A percentile compares a stretch with the other conserved stretches of the same genome.
Conservation (phyloP, 2,329 filamentous ascomycete genomes). For the Monosporascus sp. region DNA sequence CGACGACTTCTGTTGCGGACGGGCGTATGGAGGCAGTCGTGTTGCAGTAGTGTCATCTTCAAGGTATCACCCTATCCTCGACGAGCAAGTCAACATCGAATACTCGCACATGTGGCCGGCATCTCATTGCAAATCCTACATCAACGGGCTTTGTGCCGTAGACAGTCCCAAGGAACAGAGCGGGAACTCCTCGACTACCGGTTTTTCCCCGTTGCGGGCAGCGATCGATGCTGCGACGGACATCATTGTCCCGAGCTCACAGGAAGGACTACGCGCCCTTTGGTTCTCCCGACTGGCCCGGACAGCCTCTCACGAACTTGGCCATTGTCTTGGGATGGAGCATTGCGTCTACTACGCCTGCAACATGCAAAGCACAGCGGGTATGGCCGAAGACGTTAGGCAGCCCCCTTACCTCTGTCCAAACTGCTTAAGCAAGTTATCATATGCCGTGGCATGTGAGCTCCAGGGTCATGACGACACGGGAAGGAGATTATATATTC, state of each 20-base stretch:
- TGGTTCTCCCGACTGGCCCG: slow-evolving; percentile 55
- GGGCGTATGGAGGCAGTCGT: slow-evolving; percentile 60
- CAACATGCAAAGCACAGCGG: slow-evolving; percentile 56
- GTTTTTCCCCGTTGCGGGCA: slow-evolving; percentile 18
- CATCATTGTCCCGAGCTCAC: slow-evolving; percentile 15
- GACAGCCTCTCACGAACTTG: slow-evolving; percentile 60
- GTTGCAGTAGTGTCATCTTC: slow-evolving; percentile 58
- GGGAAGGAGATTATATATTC: slow-evolving; percentile 17
- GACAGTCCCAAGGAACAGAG: not conserved
- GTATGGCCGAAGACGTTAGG: slow-evolving; percentile 51
- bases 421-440: slow-evolving; percentile 51
- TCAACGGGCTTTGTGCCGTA: slow-evolving; percentile 32
- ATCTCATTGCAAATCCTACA: slow-evolving; percentile 52
- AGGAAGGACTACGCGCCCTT: slow-evolving; percentile 30
- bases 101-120: slow-evolving; percentile 57
- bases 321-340: slow-evolving; percentile 61
- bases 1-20: slow-evolving; percentile 61
- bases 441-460: slow-evolving; percentile 24
- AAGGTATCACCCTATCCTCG: slow-evolving; percentile 52
- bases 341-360: slow-evolving; percentile 64
- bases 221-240: slow-evolving; percentile 27
- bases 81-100: slow-evolving; percentile 33
- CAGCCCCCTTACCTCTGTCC: slow-evolving; percentile 61
- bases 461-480: slow-evolving; percentile 9
- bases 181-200: not conserved